phyloP scores from a whole-genome alignment of 306 rosid species.

The Corylus avellana region DNA sequence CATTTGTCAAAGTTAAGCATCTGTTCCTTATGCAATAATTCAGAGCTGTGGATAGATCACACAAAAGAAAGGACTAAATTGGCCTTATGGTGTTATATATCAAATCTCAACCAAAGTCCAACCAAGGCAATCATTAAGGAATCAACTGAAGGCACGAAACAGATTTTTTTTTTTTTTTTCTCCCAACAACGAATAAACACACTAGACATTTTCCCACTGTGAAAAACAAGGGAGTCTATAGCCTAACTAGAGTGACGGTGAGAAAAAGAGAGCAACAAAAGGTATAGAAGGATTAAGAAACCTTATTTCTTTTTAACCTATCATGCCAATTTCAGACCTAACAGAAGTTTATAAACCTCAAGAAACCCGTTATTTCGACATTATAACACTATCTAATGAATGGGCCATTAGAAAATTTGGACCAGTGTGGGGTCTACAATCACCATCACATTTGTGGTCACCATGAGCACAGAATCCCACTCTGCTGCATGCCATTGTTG shows the following conservation, averaged over 20 bases:
- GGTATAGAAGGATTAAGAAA: not conserved
- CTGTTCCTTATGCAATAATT: not conserved
- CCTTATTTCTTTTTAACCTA: not conserved
- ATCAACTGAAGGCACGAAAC: not conserved
- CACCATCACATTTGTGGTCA: not conserved
- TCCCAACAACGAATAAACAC: not conserved
- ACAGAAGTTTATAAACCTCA: not conserved
- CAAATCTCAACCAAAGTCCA: not conserved
- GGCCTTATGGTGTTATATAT: not conserved
- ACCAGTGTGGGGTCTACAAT: not conserved
- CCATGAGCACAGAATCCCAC: too few species aligned
- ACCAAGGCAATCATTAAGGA: not conserved
- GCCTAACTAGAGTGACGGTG: not conserved
- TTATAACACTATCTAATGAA: not conserved
- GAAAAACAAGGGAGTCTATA: not conserved
- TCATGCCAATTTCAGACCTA: not conserved
- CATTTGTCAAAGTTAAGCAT: not conserved
- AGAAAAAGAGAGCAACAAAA: not conserved
- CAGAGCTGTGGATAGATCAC: not conserved
- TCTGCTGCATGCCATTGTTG: not conserved
- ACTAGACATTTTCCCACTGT: not conserved
- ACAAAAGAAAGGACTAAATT: not conserved
- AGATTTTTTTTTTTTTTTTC: not conserved
- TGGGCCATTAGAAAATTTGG: not conserved
- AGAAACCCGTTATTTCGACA: not conserved